phyloP scores from a whole-genome alignment of 768 basidiomycete genomes.

The Suillus cothurnatus region DNA sequence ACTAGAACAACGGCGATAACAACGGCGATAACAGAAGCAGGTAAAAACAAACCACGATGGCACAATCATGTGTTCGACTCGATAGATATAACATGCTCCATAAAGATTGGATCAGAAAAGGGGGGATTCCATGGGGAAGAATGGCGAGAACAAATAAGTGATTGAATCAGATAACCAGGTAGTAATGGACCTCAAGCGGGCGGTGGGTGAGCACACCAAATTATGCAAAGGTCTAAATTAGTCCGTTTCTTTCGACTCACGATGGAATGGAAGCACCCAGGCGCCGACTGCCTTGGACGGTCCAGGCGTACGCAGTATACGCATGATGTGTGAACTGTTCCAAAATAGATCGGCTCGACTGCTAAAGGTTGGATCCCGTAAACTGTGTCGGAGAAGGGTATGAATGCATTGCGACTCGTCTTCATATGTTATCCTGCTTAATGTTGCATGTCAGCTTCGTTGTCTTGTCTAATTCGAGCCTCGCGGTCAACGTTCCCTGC shows the following conservation, averaged over 20 bases:
- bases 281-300: not conserved
- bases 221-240: constrained; percentile 23
- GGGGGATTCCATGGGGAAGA: constrained; percentile 12
- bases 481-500: too few relatives aligned
- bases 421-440: too few relatives aligned
- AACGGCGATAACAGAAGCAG: constrained; percentile 12
- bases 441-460: too few relatives aligned
- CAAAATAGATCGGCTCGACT: too few relatives aligned
- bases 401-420: too few relatives aligned
- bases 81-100: constrained; percentile 2
- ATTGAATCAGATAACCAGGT: constrained; percentile 7
- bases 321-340: too few relatives aligned
- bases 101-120: not conserved
- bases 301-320: not conserved
- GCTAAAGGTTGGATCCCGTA: too few relatives aligned
- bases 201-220: constrained; percentile 7
- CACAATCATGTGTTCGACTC: not conserved
- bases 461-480: too few relatives aligned
- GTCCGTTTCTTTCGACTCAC: constrained; percentile 17
- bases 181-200: constrained; percentile 4
- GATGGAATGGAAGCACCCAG: constrained; percentile 2
- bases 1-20: constrained; percentile 20
- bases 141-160: constrained; percentile 10
- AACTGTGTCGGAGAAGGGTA: too few relatives aligned
- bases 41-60: not conserved